Base-by-base conservation (phyloP, 352 stramenopile genomes). In the Phytophthora ohioensis region DNA sequence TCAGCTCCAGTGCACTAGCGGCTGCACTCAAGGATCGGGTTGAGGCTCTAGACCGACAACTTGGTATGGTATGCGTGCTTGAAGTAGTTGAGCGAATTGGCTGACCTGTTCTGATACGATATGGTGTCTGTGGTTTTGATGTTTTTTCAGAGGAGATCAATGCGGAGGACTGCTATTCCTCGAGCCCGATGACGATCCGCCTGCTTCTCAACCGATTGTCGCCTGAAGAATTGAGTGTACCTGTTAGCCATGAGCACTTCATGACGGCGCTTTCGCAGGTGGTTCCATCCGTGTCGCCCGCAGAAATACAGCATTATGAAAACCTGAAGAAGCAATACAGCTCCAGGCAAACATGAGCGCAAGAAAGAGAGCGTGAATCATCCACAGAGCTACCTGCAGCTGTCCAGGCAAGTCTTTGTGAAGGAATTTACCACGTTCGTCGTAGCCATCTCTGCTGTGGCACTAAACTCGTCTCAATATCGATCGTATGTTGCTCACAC, bases 241-340 rank as follows among this genome's bases (percentile, higher is more conserved):
- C 67, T 3, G 87, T 97, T 6, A 64, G 62, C 31, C 74, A 78
- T 57, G 48, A 73, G 21, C 83, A 96, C 57, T 94, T 96, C 46
- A 51, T 85, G 31, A 67, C 62, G 6, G 82, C 87, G 13, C 64
- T 94, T 17, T 71, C 71, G 31, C 75, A 85, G 34, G 80, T 97
- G 2, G 78, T 91, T 59, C 90, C 91, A 59, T 97, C 91, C 1
- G 91, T 97, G 30, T 96, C 90, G 7, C 74, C 84, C 3, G 87
- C 89, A 7, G 91, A 97, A 73, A 82, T 97, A 43, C 64, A 74
- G 42, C 91, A 97, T 64, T 97, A 97, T 71, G 91, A 97, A 63
- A 87, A 84, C 30, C 79, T 97, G 36, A 90, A 91, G 51, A 68
- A 86, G 48, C 86, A 97, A 79, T 97, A 94, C 75, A 96, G 83